A percentile compares a stretch with the other conserved stretches of the same genome.
These are phyloP conservation scores for Sabuloglossum arenarium DNA, from an alignment of 495 filamentous ascomycete species.

Conservation along the genomic window DNA sequence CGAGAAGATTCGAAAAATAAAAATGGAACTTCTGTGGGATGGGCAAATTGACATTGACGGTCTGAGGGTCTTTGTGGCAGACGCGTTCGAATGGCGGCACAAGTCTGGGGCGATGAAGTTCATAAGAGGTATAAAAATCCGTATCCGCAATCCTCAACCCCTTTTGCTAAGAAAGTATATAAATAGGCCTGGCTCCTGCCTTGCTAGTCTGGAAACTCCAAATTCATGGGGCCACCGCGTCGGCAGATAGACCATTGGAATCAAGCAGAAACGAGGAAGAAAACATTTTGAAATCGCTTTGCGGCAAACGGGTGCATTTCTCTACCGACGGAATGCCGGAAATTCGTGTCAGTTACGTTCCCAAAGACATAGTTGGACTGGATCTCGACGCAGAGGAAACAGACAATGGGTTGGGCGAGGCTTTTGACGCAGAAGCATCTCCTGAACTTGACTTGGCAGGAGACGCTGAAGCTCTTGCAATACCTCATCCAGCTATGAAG, in stretches of 20 bases:
- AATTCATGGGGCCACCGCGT: slow-evolving; percentile 22
- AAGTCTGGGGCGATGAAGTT: slow-evolving; percentile 65
- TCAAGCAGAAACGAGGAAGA: not conserved
- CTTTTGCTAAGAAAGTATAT: slow-evolving; percentile 17
- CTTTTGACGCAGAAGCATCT: not conserved
- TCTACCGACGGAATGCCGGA: slow-evolving; percentile 58
- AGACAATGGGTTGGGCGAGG: slow-evolving; percentile 1
- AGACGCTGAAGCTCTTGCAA: not conserved
- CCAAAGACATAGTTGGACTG: slow-evolving; percentile 53
- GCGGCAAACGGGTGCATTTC: slow-evolving; percentile 42
- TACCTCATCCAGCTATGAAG: not conserved
- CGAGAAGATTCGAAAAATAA: slow-evolving; percentile 36
- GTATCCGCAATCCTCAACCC: not conserved
- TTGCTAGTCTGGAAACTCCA: not conserved
- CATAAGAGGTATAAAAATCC: slow-evolving; percentile 30
- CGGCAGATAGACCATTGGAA: not conserved
- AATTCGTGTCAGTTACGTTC: slow-evolving; percentile 55
- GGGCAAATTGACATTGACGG: slow-evolving; percentile 40
- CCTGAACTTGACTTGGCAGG: not conserved
- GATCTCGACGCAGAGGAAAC: slow-evolving; percentile 33
- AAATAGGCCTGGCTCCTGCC: slow-evolving; percentile 8
- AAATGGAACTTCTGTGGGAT: slow-evolving; percentile 36
- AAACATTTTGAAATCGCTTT: slow-evolving; percentile 35
- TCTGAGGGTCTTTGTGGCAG: slow-evolving; percentile 48
- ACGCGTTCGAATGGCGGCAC: slow-evolving; percentile 73